phyloP scores from a whole-genome alignment of 2,329 filamentous ascomycete genomes.

The Biscogniauxia mediterranea region DNA sequence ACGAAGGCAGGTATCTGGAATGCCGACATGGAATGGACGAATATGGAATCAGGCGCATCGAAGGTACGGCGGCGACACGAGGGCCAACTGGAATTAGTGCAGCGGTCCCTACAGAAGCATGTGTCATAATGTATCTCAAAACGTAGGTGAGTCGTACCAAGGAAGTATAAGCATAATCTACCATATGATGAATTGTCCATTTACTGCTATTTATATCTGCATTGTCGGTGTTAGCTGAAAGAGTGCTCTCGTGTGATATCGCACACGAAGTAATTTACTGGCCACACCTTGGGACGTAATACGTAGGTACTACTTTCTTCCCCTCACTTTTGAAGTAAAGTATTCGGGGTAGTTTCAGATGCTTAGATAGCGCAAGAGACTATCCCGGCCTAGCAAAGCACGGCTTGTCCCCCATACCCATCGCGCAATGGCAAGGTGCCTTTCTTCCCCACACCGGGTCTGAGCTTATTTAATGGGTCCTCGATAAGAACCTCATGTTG shows the following conservation, averaged over 20 bases:
- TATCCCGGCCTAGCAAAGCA: too few species aligned
- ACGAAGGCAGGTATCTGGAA: slow-evolving; percentile 74
- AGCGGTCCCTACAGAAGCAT: slow-evolving; percentile 12
- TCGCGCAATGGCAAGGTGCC: too few species aligned
- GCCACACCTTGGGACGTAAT: too few species aligned
- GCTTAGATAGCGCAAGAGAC: too few species aligned
- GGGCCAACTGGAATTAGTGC: slow-evolving; percentile 15
- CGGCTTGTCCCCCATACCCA: too few species aligned
- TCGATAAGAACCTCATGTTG: neutral
- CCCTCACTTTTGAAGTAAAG: too few species aligned
- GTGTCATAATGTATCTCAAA: neutral
- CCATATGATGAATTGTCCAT: neutral
- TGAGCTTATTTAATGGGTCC: neutral
- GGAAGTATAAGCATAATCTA: neutral
- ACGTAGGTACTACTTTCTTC: too few species aligned
- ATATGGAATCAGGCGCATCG: slow-evolving; percentile 63
- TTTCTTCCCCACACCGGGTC: neutral
- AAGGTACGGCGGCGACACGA: slow-evolving; percentile 34
- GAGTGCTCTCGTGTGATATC: too few species aligned
- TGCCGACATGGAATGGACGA: slow-evolving; percentile 60
- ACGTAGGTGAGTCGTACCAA: neutral
- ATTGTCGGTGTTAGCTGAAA: too few species aligned
- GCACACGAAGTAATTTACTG: too few species aligned
- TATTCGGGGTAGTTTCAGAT: too few species aligned
- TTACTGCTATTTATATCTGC: neutral